Evolutionary conservation across 2,329 filamentous ascomycete species (phyloP).

Genomic region (Fusarium devonianum): DNA sequence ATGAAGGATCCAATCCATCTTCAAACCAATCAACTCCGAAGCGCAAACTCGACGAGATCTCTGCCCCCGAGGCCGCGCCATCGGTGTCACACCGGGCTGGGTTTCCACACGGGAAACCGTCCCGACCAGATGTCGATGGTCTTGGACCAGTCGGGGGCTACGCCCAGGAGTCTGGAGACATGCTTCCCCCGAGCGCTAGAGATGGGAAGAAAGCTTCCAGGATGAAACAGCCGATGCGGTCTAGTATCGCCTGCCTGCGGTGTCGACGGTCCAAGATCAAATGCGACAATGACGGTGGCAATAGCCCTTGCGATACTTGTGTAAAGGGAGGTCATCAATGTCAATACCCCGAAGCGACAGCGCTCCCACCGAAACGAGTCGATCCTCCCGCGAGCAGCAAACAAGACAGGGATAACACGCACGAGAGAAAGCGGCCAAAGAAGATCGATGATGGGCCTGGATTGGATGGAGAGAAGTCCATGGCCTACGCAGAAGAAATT

Average conservation of each 20-base stretch:
- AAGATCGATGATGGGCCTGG: slow-evolving; percentile 54
- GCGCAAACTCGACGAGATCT: slow-evolving; percentile 26
- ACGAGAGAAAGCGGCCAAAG: slow-evolving; percentile 59
- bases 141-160: slow-evolving; percentile 16
- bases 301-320: slow-evolving; percentile 77
- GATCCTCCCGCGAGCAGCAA: slow-evolving; percentile 49
- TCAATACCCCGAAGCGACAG: slow-evolving; percentile 65
- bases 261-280: slow-evolving; percentile 87
- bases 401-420: slow-evolving; percentile 51
- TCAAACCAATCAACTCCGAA: slow-evolving; percentile 28
- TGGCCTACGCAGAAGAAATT: slow-evolving; percentile 61
- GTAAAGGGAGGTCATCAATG: slow-evolving; percentile 76
- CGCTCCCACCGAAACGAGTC: slow-evolving; percentile 51
- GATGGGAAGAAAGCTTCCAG: slow-evolving; percentile 23
- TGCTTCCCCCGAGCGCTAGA: slow-evolving; percentile 5
- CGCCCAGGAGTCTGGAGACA: slow-evolving; percentile 16
- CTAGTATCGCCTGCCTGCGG: slow-evolving; percentile 78
- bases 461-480: slow-evolving; percentile 48
- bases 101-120: slow-evolving; percentile 8
- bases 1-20: slow-evolving; percentile 44
- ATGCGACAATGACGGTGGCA: slow-evolving; percentile 79
- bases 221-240: slow-evolving; percentile 66
- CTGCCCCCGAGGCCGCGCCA: slow-evolving; percentile 19
- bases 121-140: slow-evolving; percentile 14
- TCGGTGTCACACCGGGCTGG: slow-evolving; percentile 8